A percentile compares a stretch with the other conserved stretches of the same genome.
Conservation (phyloP, 495 filamentous ascomycete species). For the Penicilliopsis zonata region DNA sequence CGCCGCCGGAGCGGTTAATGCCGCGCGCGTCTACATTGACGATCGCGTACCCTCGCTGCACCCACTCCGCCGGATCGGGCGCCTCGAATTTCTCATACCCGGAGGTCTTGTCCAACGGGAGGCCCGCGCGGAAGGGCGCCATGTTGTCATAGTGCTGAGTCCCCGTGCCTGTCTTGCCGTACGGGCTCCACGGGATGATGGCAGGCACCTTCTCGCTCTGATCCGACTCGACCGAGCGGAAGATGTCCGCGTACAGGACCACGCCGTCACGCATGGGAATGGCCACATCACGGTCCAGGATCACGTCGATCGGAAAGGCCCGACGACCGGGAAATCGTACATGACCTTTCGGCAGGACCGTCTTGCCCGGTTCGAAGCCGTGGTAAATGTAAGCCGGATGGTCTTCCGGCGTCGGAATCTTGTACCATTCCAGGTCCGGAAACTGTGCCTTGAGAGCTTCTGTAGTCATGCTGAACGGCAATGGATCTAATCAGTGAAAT, state of each 20-base stretch:
- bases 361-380: not conserved
- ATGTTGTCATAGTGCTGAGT: slow-evolving; percentile 6
- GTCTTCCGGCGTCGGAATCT: not conserved
- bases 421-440: not conserved
- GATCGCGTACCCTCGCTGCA: slow-evolving; percentile 24
- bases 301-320: slow-evolving; percentile 3
- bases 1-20: slow-evolving; percentile 17
- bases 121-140: slow-evolving; percentile 7
- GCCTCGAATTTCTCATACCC: slow-evolving; percentile 28
- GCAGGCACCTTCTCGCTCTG: slow-evolving; percentile 14
- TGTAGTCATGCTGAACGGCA: no score
- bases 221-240: slow-evolving; percentile 9
- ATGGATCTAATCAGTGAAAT: no score
- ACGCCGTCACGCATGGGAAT: slow-evolving; percentile 8
- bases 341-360: slow-evolving; percentile 5
- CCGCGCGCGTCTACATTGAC: slow-evolving; percentile 29
- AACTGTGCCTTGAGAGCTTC: no score
- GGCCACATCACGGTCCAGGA: slow-evolving; percentile 5
- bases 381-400: not conserved
- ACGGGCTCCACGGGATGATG: slow-evolving; percentile 20
- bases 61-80: slow-evolving; percentile 29
- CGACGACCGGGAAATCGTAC: slow-evolving; percentile 1
- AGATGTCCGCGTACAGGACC: slow-evolving; percentile 17
- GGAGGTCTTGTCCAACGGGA: slow-evolving; percentile 6
- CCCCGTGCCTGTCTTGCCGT: slow-evolving; percentile 17